phyloP scores from a whole-genome alignment of 345 rosid genomes.

The Eucalyptus regnans region DNA sequence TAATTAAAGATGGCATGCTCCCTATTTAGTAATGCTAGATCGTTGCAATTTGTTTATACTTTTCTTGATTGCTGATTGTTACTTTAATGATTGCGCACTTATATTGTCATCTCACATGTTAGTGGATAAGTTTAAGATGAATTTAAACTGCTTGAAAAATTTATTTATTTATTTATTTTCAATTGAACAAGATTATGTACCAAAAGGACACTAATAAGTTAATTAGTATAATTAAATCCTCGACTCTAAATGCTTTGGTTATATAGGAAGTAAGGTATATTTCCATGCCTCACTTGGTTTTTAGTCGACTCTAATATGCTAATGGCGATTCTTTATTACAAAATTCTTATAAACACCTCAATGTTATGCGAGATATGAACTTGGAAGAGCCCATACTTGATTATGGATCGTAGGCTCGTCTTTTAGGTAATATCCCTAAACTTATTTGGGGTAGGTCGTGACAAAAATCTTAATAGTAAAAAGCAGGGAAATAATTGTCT shows the following conservation, averaged over 20 bases:
- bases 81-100: rapidly evolving
- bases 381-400: rapidly evolving
- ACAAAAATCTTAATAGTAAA: background rate
- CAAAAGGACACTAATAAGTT: rapidly evolving
- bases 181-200: rapidly evolving
- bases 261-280: rapidly evolving
- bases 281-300: rapidly evolving
- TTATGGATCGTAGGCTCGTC: rapidly evolving
- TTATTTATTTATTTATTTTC: too few relatives aligned
- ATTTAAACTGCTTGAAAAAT: too few relatives aligned
- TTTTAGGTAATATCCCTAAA: background rate
- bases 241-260: rapidly evolving
- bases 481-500: background rate
- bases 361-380: rapidly evolving
- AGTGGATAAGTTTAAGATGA: too few relatives aligned
- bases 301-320: rapidly evolving
- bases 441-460: rapidly evolving
- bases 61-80: too few relatives aligned
- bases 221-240: rapidly evolving
- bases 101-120: rapidly evolving
- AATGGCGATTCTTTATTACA: rapidly evolving
- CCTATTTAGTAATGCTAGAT: too few relatives aligned
- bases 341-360: too few relatives aligned
- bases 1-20: too few relatives aligned
- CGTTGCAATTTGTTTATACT: too few relatives aligned